Base-by-base conservation (phyloP, 2,329 filamentous ascomycete species). In the Cadophora sp. region DNA sequence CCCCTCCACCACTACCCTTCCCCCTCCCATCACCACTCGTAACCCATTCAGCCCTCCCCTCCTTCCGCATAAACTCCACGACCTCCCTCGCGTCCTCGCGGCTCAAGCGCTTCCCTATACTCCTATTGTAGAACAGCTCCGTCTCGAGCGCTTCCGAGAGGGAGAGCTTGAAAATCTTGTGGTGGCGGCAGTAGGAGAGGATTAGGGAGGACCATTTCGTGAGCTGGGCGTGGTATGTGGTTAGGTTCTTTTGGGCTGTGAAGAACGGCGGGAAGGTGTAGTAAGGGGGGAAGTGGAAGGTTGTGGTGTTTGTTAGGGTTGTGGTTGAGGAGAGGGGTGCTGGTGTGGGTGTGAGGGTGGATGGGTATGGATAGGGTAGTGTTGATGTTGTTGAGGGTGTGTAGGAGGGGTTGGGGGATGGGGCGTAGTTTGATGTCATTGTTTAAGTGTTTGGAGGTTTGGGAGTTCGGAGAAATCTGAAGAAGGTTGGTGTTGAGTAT, bases 1-100 rank as follows among this genome's bases (percentile, higher is more conserved):
- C 70, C 87, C 70, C 87, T 86, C 95, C 95, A 98, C 81, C 89
- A 97, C 82, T 89, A 93, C 80, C 97, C 91, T 3, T 94, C 94
- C 97, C 80, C 59, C 66, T 69, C 66, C 8, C 74, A 7, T 18
- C 27, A 30, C 43, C 43, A 39, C 73, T 9, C 73, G 74, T 75
- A 7, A 92, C 81, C 83, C 89, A 93, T 80, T 97, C 91, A 3
- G 85, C 87, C 30, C 87, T 78, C 0, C 87, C 87, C 61, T 89
- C 84, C 70, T 80, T 82, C 69, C 81, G 80, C 84, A 91, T 86
- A 68, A 83, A 85, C 47, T 86, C 84, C 41, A 91, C 70, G 2
- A 91, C 80, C 74, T 88, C 85, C 67, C 83, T 81, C 24, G 85
- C 82, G 74, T 89, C 87, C 50, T 81, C 78, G 1, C 80, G 74